A percentile compares a stretch with the other conserved stretches of the same genome.
These are phyloP conservation scores for Phytophthora boehmeriae DNA, from an alignment of 352 stramenopile species.

Conservation along the genomic window DNA sequence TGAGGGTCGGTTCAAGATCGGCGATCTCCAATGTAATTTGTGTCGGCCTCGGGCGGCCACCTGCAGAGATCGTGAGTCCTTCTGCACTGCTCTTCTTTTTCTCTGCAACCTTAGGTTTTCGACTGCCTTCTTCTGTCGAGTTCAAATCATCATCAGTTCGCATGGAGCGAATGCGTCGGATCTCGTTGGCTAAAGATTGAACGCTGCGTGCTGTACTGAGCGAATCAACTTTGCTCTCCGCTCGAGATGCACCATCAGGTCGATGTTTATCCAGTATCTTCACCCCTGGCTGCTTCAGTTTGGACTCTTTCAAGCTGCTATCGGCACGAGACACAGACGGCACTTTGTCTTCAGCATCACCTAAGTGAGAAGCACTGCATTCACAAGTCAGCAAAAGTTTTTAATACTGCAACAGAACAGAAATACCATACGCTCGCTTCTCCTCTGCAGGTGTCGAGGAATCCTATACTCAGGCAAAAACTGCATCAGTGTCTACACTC, in stretches of 20 bases:
- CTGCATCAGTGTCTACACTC: neutral
- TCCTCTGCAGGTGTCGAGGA: constrained; percentile 36
- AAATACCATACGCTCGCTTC: constrained; percentile 34
- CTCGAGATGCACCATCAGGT: constrained; percentile 18
- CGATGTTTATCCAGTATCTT: constrained; percentile 57
- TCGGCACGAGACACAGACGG: constrained; percentile 4
- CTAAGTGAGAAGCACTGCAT: constrained; percentile 23
- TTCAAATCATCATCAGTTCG: constrained; percentile 33
- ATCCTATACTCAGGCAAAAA: constrained; percentile 1
- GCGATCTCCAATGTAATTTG: constrained; percentile 83
- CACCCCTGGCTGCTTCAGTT: constrained; percentile 71
- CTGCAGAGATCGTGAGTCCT: constrained; percentile 6
- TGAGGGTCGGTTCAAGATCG: constrained; percentile 38
- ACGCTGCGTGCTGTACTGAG: constrained; percentile 78
- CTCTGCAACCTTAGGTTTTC: constrained; percentile 43
- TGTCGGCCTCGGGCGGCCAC: constrained; percentile 35
- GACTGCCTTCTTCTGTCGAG: constrained; percentile 29
- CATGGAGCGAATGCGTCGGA: constrained; percentile 73
- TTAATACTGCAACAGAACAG: neutral
- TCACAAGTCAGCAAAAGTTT: constrained; percentile 1
- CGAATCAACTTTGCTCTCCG: constrained; percentile 56
- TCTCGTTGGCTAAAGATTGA: constrained; percentile 82
- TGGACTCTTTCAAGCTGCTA: constrained; percentile 66
- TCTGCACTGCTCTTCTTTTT: constrained; percentile 53
- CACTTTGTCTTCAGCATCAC: constrained; percentile 24